phyloP scores from a whole-genome alignment of 2,329 filamentous ascomycete species.

The Lachnellula arida region DNA sequence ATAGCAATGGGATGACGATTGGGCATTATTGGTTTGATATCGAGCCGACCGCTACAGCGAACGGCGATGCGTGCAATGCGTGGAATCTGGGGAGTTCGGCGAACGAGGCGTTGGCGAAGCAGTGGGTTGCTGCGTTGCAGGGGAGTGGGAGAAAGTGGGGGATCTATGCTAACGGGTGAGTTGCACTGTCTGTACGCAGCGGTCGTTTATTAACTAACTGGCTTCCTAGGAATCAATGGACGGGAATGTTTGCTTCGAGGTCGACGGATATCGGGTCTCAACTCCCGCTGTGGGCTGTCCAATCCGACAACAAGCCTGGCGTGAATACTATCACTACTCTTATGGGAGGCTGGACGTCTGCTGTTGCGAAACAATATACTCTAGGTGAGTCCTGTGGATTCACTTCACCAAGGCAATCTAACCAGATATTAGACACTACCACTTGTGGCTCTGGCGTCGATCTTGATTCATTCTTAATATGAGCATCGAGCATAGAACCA shows the following conservation, averaged over 20 bases:
- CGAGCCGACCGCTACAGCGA: slow-evolving; percentile 13
- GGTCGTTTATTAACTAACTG: neutral
- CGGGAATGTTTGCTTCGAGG: slow-evolving; percentile 19
- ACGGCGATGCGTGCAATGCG: slow-evolving; percentile 16
- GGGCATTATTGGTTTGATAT: slow-evolving; percentile 25
- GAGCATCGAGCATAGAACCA: neutral
- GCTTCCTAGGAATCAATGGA: slow-evolving; percentile 24
- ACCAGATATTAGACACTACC: neutral
- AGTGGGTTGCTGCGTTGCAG: slow-evolving; percentile 21
- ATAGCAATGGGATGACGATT: slow-evolving; percentile 17
- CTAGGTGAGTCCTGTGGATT: slow-evolving; percentile 10
- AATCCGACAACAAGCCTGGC: slow-evolving; percentile 17
- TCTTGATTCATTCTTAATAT: slow-evolving; percentile 9
- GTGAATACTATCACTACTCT: slow-evolving; percentile 21
- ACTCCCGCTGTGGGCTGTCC: slow-evolving; percentile 26
- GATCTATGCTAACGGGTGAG: slow-evolving; percentile 27
- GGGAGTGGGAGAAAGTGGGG: slow-evolving; percentile 20
- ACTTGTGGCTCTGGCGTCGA: slow-evolving; percentile 22
- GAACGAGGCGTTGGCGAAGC: slow-evolving; percentile 21
- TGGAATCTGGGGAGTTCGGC: slow-evolving; percentile 20
- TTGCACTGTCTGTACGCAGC: neutral
- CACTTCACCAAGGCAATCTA: neutral
- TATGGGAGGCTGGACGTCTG: slow-evolving; percentile 25
- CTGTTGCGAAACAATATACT: slow-evolving; percentile 24
- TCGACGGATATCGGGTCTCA: slow-evolving; percentile 22